Evolutionary conservation across 208 protist genomes (phyloP), one percentile per base, ranked within the genome.

Genomic region (Endotrypanum monterogeii): DNA sequence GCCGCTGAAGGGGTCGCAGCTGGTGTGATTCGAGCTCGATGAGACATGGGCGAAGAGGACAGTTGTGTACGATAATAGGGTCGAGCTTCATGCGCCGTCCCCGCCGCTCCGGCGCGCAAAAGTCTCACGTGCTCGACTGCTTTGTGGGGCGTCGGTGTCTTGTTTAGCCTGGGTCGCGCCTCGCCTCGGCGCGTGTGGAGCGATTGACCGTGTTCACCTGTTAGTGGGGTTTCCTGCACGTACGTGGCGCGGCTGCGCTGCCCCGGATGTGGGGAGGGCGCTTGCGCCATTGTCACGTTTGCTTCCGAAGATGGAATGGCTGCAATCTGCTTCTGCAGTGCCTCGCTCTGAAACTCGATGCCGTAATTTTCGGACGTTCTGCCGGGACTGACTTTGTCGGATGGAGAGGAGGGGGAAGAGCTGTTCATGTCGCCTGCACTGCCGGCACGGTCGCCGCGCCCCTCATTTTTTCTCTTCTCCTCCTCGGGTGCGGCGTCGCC

Each of bases 201-300:
- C 46, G 55, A 72, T 54, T 30, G 32, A 4, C 52, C 60, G 23
- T 50, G 54, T 0, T 71, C 50, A n/a, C 39, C 37, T 18, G 23
- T 23, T 35, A 41, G 57, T 62, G 32, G 28, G 8, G 57, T 35
- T n/a, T n/a, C 32, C 39, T 25, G 62, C n/a, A 51, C n/a, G 23
- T 50, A 30, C 39, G 62, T 67, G 62, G 37, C 66, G 41, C 50
- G 25, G 57, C 12, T 73, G 58, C 61, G 44, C 50, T 68, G 67
- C 23, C 62, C 60, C 39, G 73, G 54, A 14, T 60, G 73, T 44
- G 58, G 63, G 58, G 67, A 67, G 2, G 50, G 66, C 56, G 61
- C 74, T 37, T 73, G 57, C 1, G 67, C 50, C 23, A 54, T 51
- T 3, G 50, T 56, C 50, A 35, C 48, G 37, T 71, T 46, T 8